Base-by-base conservation (phyloP, 768 basidiomycete species). In the Gymnopilus junonius region DNA sequence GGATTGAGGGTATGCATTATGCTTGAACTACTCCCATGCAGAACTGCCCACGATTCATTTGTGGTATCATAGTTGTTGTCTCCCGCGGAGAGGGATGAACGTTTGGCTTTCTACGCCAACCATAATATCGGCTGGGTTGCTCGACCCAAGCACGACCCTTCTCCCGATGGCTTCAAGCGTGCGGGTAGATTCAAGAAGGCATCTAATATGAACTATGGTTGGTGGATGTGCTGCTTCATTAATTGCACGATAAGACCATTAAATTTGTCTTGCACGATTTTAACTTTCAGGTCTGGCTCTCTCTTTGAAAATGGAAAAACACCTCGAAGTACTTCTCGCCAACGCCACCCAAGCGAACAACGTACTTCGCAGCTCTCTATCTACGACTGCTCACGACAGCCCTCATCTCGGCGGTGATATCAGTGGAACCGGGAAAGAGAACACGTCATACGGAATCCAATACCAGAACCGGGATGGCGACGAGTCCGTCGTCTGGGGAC, bases 161-260 rank as follows among this genome's bases (percentile, higher is more conserved):
- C 73, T 0, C 73, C 78, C 5, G 84, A 83, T 58, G 90, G 88
- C 2, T 89, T 83, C 77, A 85, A 75, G 80, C 87, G 83, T 40
- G 88, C 90, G 4, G 94, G 95, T 32, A 84, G 94, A 21, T 97
- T 97, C 83, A 97, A 97, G 82, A 97, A 97, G 76, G 94, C 94
- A 1, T 89, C 88, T 15, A 97, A 97, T 76, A 89, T 96, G 90
- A 97, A 96, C 72, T 94, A 90, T 68, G 93, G 85, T 70, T 46
- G 0, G 68, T 68, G 21, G 10, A 21, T n/a, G n/a, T n/a, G n/a
- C n/a, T n/a, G 50, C 40, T 23, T 48, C 25, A 17, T 55, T n/a
- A 11, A 3, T 29, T 5, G 29, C 27, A 8, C 17, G 23, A 39
- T 23, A 27, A 15, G 37, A 32, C 23, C 11, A 10, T 23, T 35